Evolutionary conservation across 257 asterid genomes (phyloP).

Genomic region (Solanum chmielewskii): DNA sequence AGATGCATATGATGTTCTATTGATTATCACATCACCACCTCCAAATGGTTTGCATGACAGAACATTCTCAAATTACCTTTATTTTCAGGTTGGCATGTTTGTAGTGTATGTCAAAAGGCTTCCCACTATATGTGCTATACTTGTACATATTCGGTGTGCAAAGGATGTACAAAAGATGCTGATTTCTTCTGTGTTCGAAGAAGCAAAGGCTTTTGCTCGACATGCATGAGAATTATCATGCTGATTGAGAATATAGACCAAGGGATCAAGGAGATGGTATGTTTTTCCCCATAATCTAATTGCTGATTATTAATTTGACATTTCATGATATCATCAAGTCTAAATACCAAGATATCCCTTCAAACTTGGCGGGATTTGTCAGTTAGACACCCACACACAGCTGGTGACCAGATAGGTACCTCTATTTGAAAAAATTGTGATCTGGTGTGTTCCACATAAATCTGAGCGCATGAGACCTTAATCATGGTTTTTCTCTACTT

Average conservation of each 20-base stretch:
- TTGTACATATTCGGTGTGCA: conserved; percentile 93
- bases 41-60: neutral
- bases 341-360: neutral
- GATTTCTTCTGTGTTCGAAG: conserved; percentile 68
- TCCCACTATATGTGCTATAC: conserved; percentile 82
- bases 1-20: neutral
- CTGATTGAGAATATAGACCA: conserved; percentile 73
- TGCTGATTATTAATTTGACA: neutral
- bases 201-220: conserved; percentile 83
- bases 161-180: conserved; percentile 57
- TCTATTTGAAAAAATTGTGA: neutral
- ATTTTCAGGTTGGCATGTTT: conserved; percentile 98
- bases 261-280: conserved; percentile 60
- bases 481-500: neutral
- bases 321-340: neutral
- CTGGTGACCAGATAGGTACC: neutral
- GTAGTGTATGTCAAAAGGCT: conserved; percentile 73
- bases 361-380: neutral
- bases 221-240: conserved; percentile 82
- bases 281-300: conserved; percentile 3
- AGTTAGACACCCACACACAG: neutral
- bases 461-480: neutral
- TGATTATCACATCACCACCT: neutral
- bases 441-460: neutral
- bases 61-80: conserved; percentile 1